Percentiles rank a stretch among this genome's conserved stretches.
These are phyloP conservation scores for Entomortierella lignicola DNA, from an alignment of 192 early-diverging fungal genomes.

Conservation along the genomic window DNA sequence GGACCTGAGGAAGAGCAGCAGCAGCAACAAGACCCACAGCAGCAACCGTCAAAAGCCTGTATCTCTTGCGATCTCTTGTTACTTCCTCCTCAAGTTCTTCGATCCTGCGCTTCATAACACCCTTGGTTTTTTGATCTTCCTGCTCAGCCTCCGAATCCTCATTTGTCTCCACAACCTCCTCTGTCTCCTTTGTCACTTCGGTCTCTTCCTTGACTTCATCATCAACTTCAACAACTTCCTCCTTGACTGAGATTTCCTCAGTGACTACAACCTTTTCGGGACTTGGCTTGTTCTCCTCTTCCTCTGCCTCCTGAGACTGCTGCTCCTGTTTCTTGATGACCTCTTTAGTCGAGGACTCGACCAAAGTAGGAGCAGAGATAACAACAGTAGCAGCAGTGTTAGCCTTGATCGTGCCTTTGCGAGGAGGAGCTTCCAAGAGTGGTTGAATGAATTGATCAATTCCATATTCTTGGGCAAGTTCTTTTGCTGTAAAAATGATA, in stretches of 20 bases:
- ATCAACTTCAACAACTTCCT: conserved; percentile 2
- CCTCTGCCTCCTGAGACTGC: no score
- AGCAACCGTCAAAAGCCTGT: conserved; percentile 24
- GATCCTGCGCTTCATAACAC: conserved; percentile 17
- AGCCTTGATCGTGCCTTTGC: conserved; percentile 22
- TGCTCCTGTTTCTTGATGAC: not conserved
- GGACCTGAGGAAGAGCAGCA: conserved; percentile 26
- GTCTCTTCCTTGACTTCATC: conserved; percentile 8
- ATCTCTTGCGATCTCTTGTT: conserved; percentile 18
- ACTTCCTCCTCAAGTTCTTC: conserved; percentile 32
- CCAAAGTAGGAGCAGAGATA: not conserved
- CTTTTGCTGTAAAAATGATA: conserved; percentile 8
- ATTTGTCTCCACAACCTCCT: not conserved
- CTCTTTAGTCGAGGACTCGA: conserved; percentile 7
- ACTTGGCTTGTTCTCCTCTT: conserved; percentile 1
- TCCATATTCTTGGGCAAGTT: conserved; percentile 30
- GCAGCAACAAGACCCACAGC: conserved; percentile 28
- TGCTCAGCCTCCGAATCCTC: conserved; percentile 8
- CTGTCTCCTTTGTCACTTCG: not conserved
- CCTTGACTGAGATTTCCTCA: not conserved
- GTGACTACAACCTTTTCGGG: conserved; percentile 4
- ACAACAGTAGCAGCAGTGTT: conserved; percentile 1
- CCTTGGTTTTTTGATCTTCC: not conserved
- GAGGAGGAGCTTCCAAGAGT: conserved; percentile 24
- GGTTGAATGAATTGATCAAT: conserved; percentile 32